A percentile compares a stretch with the other conserved stretches of the same genome.
phyloP scores from a whole-genome alignment of 2,329 filamentous ascomycete species.

The Talaromyces sp. region DNA sequence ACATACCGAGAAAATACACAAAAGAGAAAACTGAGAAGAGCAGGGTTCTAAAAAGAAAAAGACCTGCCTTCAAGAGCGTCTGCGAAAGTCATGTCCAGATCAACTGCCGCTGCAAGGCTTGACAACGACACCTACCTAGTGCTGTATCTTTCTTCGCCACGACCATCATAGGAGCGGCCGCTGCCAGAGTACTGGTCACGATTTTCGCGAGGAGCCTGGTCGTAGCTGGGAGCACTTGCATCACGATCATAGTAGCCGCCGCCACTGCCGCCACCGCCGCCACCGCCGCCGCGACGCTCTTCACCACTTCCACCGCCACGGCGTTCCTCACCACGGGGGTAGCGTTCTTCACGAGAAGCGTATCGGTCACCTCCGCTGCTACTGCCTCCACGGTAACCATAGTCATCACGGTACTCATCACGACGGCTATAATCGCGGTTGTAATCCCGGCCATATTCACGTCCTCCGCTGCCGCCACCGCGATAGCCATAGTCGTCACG shows the following conservation, averaged over 20 bases:
- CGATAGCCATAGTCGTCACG: slow-evolving; percentile 52
- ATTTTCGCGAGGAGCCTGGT: slow-evolving; percentile 33
- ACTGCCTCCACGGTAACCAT: slow-evolving; percentile 46
- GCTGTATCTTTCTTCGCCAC: slow-evolving; percentile 33
- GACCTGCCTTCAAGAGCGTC: slow-evolving; percentile 13
- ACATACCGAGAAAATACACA: slow-evolving; percentile 28
- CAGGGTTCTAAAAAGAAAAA: slow-evolving; percentile 11
- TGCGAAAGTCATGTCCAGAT: slow-evolving; percentile 8
- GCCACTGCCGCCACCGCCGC: slow-evolving; percentile 27
- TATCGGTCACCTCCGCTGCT: slow-evolving; percentile 38
- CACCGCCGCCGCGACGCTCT: background rate
- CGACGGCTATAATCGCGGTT: slow-evolving; percentile 42
- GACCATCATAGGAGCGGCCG: slow-evolving; percentile 34
- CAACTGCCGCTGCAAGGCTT: slow-evolving; percentile 10
- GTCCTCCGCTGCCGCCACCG: slow-evolving; percentile 42
- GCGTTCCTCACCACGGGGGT: slow-evolving; percentile 35
- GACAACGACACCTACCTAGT: slow-evolving; percentile 33
- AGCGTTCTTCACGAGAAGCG: slow-evolving; percentile 11
- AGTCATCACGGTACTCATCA: slow-evolving; percentile 37
- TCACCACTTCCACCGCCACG: slow-evolving; percentile 26
- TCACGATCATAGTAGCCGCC: slow-evolving; percentile 52
- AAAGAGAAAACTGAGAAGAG: slow-evolving; percentile 17
- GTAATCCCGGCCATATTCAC: slow-evolving; percentile 49
- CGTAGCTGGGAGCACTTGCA: slow-evolving; percentile 44
- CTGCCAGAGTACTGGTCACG: slow-evolving; percentile 29